Conservation (phyloP, 2,329 filamentous ascomycete genomes). For the Scedosporium aurantiacum region DNA sequence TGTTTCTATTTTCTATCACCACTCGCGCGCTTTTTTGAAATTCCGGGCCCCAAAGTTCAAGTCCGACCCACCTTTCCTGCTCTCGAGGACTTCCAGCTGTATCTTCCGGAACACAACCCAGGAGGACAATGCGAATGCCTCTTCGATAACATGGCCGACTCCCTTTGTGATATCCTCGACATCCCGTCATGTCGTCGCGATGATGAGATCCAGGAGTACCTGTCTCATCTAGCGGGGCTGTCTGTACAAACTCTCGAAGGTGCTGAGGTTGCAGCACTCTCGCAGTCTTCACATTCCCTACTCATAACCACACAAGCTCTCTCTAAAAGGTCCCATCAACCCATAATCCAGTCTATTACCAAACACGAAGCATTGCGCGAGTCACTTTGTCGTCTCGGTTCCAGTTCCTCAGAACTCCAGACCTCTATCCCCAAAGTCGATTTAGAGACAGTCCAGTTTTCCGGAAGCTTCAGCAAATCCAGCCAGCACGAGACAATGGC, state of each 20-base stretch:
- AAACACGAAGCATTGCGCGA: constrained; percentile 62
- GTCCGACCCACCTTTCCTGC: neutral
- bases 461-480: constrained; percentile 68
- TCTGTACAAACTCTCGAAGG: constrained; percentile 61
- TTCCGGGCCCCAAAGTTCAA: neutral
- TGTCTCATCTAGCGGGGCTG: constrained; percentile 66
- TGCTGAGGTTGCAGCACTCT: constrained; percentile 68
- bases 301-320: constrained; percentile 76
- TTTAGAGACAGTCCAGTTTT: constrained; percentile 66
- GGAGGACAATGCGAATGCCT: neutral
- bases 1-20: too few relatives aligned
- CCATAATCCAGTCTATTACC: constrained; percentile 69
- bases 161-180: constrained; percentile 23
- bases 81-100: neutral
- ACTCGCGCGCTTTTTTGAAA: neutral
- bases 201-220: constrained; percentile 54
- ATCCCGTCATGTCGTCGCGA: constrained; percentile 26
- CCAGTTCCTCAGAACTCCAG: constrained; percentile 55
- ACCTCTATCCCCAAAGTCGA: constrained; percentile 70
- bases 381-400: constrained; percentile 60
- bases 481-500: constrained; percentile 59
- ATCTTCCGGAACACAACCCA: neutral
- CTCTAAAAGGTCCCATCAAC: constrained; percentile 79
- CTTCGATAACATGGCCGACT: constrained; percentile 23
- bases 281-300: constrained; percentile 69